These are phyloP conservation scores for Sphaceloma murrayae DNA, from an alignment of 2,329 filamentous ascomycete species.

Conservation along the genomic window DNA sequence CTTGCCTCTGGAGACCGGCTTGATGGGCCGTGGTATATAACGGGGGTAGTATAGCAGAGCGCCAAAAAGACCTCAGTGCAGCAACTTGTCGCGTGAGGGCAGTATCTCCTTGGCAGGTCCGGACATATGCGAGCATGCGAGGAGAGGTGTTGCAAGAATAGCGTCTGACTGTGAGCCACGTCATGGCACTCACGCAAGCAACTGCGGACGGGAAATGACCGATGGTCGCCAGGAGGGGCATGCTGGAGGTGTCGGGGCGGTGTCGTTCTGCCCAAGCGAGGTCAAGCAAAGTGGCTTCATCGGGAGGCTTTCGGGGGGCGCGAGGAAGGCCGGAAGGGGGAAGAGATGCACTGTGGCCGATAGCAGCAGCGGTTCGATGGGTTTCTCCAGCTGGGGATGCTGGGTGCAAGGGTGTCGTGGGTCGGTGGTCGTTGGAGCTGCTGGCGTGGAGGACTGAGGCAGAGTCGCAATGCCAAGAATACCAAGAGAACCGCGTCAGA, in stretches of 20 bases:
- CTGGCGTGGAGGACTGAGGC: slow-evolving; percentile 5
- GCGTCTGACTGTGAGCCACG: slow-evolving; percentile 3
- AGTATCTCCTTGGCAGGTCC: slow-evolving; percentile 3
- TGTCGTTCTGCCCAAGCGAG: neutral
- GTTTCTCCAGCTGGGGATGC: neutral
- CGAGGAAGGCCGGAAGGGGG: neutral
- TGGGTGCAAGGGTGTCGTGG: too few relatives aligned
- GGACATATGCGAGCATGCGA: neutral
- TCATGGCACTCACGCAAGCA: slow-evolving; percentile 14
- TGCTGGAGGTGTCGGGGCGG: slow-evolving; percentile 6
- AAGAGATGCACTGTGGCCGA: too few relatives aligned
- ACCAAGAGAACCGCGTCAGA: slow-evolving; percentile 11
- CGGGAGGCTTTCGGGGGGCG: neutral
- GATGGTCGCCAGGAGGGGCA: neutral
- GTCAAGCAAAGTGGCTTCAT: slow-evolving; percentile 10
- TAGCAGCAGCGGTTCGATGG: neutral
- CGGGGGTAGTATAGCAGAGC: slow-evolving; percentile 1
- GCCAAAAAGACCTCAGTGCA: neutral
- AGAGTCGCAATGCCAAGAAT: slow-evolving; percentile 5
- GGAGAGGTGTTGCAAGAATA: slow-evolving; percentile 5
- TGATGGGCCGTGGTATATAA: neutral
- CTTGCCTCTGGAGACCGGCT: neutral
- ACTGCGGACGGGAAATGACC: slow-evolving; percentile 6
- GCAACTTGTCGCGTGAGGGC: slow-evolving; percentile 8
- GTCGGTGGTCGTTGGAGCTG: too few relatives aligned